Evolutionary conservation across 345 rosid species (phyloP).

Genomic region (Kandelia obovata): DNA sequence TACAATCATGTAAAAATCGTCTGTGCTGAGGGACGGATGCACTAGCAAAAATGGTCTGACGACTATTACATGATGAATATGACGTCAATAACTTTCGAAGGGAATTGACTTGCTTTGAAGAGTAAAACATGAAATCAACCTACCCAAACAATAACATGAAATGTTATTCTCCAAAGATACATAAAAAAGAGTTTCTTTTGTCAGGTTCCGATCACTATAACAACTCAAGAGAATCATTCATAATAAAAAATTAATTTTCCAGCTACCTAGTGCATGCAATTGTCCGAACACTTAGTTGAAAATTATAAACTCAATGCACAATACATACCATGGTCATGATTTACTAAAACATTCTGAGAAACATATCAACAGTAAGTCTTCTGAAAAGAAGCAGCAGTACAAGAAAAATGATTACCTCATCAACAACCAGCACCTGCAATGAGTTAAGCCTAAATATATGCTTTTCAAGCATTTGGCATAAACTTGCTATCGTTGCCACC

Average conservation of each 20-base stretch:
- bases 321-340: not conserved
- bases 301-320: not conserved
- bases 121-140: constrained; percentile 94
- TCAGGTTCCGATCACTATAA: not conserved
- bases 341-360: not conserved
- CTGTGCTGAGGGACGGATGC: constrained; percentile 95
- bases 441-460: constrained; percentile 66
- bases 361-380: constrained; percentile 1
- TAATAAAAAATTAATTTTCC: not conserved
- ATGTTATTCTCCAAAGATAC: not conserved
- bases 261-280: not conserved
- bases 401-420: constrained; percentile 54
- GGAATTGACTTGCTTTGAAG: constrained; percentile 77
- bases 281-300: not conserved
- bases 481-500: constrained; percentile 79
- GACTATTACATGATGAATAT: constrained; percentile 66
- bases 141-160: constrained; percentile 22
- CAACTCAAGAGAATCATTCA: not conserved
- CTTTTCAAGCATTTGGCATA: constrained; percentile 84
- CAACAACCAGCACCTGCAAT: constrained; percentile 68
- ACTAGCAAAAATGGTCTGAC: constrained; percentile 86
- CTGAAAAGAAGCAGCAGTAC: constrained; percentile 5
- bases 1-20: constrained; percentile 72
- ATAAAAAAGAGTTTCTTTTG: not conserved
- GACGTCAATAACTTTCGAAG: constrained; percentile 70